Base-by-base conservation (phyloP, 345 rosid genomes). In the Mallotus nudiflorus region DNA sequence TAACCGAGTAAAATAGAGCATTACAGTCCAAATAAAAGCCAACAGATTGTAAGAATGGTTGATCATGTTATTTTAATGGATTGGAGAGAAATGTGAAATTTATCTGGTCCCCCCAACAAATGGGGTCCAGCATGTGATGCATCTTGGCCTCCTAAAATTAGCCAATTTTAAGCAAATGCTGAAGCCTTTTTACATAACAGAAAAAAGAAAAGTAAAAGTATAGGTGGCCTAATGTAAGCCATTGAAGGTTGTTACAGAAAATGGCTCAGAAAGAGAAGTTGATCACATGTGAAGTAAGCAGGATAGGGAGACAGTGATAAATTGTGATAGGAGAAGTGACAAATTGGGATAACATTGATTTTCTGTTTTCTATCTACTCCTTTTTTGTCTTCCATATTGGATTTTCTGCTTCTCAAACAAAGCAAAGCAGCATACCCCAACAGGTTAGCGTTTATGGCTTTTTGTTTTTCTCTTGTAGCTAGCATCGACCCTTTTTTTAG, bases 261-360 rank as follows among this genome's bases (percentile, higher is more conserved):
- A 13, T 15, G 67, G 82, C 22, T 53, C 9, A 22, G 44, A 67
- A 22, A 9, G 61, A 67, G 66, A 72, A 65, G 71, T 31, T 40
- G 31, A 48, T 76, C 85, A 79, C 82, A 79, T 85, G 89, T 53
- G 62, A 56, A 75, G 5, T 57, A 24, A 42, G 68, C 29, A 71
- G 75, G 80, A 82, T 79, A 52, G 63, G 89, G 87, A 71, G 88
- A 85, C 88, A 85, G 20, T 44, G 82, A 82, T 89, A 78, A 84
- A 82, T 31, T 65, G 68, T 84, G 88, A 54, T 74, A 49, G 79
- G 72, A 78, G 72, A 85, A 78, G 67, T 65, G 76, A 80, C 92
- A 80, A 84, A 59, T 18, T 51, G 58, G 24, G 62, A 65, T 58
- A 3, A 48, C 42, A 40, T 29, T 16, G 67, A 20, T 75, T 65